Evolutionary conservation across 2,329 filamentous ascomycete species (phyloP).

Genomic region (Aspergillus arachidicola): DNA sequence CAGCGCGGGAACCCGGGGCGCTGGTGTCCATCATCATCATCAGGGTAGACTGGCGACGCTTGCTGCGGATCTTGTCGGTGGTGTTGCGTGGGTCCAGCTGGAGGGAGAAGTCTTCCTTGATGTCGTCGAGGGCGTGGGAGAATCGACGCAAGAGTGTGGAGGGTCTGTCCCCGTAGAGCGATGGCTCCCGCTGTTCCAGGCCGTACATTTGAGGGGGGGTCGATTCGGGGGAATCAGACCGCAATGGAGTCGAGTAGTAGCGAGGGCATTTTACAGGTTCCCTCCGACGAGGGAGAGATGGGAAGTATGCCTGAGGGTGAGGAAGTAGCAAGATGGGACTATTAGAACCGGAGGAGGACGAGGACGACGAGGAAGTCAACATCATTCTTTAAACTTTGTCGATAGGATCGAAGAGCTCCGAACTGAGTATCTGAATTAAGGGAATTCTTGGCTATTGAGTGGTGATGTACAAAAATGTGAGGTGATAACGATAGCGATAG

Average conservation of each 20-base stretch:
- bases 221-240: slow-evolving; percentile 29
- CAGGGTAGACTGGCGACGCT: slow-evolving; percentile 32
- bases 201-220: slow-evolving; percentile 38
- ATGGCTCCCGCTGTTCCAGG: slow-evolving; percentile 37
- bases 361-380: slow-evolving; percentile 30
- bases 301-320: slow-evolving; percentile 29
- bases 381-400: slow-evolving; percentile 17
- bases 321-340: slow-evolving; percentile 30
- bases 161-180: slow-evolving; percentile 27
- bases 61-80: slow-evolving; percentile 27
- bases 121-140: slow-evolving; percentile 40
- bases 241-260: slow-evolving; percentile 38
- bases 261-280: slow-evolving; percentile 31
- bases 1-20: slow-evolving; percentile 5
- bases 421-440: neutral
- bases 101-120: slow-evolving; percentile 36
- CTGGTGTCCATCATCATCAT: slow-evolving; percentile 19
- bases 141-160: slow-evolving; percentile 34
- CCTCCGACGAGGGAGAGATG: slow-evolving; percentile 27
- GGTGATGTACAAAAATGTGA: neutral
- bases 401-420: neutral
- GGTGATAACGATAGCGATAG: slow-evolving; percentile 2
- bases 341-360: slow-evolving; percentile 31
- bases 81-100: slow-evolving; percentile 25
- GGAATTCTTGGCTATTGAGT: neutral